Base-by-base conservation (phyloP, 2,329 filamentous ascomycete genomes). In the Myotisia sp. region DNA sequence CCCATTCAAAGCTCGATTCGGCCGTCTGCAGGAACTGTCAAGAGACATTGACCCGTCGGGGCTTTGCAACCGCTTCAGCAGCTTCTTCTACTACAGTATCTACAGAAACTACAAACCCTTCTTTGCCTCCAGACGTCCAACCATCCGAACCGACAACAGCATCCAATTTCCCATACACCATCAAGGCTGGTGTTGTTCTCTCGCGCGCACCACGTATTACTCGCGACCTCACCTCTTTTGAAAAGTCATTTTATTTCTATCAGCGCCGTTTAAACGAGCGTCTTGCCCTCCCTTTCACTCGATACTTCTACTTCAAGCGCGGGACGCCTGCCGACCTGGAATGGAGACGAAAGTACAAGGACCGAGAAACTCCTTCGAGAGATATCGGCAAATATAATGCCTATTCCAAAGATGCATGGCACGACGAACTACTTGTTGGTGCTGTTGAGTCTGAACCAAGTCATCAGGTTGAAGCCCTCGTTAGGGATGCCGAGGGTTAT, bases 231-330 rank as follows among this genome's bases (percentile, higher is more conserved):
- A 81, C 80, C 21, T 69, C 82, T 8, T 95, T 98, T 60, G 90
- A 98, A 60, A 80, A 84, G 52, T 70, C 87, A 43, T 95, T 79
- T 63, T 93, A 79, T 67, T 85, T 98, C 56, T 98, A 98, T 64
- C 90, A 98, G 64, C 87, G 87, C 49, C 84, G 90, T 9, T 70
- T 98, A 40, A 93, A 95, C 59, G 90, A 98, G 67, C 81, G 90
- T 27, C 70, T 93, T 34, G 76, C 78, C 13, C 70, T 90, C 3
- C 82, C 86, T 2, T 98, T 95, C 58, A 80, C 80, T 37, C 75
- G 81, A 45, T 81, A 81, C 55, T 90, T 95, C 63, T 98, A 92
- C 70, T 92, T 86, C 71, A 92, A 92, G 66, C 76, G 76, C 47
- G 82, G 83, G 52, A 92, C 86, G 7, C 78, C 85, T 1, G 69